phyloP scores from a whole-genome alignment of 495 filamentous ascomycete genomes.

The Annulohypoxylon stygium region DNA sequence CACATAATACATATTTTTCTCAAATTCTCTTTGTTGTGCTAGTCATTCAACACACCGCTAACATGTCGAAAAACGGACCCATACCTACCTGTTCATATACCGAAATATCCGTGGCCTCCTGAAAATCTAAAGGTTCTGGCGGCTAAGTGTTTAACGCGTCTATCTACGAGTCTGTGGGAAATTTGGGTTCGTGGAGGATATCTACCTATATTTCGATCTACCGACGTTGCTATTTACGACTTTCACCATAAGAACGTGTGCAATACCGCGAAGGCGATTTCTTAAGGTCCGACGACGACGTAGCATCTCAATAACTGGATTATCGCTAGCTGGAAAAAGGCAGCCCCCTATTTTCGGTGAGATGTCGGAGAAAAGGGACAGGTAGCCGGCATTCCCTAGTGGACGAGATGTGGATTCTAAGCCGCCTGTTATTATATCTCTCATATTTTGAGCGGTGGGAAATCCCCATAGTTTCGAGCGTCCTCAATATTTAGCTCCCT shows the following conservation, averaged over 20 bases:
- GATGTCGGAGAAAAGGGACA: constrained; percentile 30
- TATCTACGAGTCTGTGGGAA: not conserved
- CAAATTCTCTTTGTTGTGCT: not conserved
- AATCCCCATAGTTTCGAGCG: constrained; percentile 2
- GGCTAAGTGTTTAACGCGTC: constrained; percentile 4
- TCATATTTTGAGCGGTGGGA: constrained; percentile 4
- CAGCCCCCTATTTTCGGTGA: constrained; percentile 3
- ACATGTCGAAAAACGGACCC: not conserved
- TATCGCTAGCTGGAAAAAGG: not conserved
- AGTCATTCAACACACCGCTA: not conserved
- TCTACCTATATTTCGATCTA: not conserved
- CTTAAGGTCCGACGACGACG: constrained; percentile 15
- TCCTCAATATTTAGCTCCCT: constrained; percentile 4
- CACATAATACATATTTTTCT: too few relatives aligned
- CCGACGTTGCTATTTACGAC: constrained; percentile 4
- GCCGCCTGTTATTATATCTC: constrained; percentile 5
- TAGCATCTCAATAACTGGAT: not conserved
- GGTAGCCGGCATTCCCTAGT: constrained; percentile 13
- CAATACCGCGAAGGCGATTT: constrained; percentile 12
- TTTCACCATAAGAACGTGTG: not conserved
- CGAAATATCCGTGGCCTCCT: not conserved
- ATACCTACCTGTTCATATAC: not conserved
- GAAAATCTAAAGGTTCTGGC: not conserved
- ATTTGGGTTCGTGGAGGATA: not conserved
- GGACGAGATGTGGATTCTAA: not conserved